phyloP scores from a whole-genome alignment of 1,139 yeast species.

The Geotrichum australiense region DNA sequence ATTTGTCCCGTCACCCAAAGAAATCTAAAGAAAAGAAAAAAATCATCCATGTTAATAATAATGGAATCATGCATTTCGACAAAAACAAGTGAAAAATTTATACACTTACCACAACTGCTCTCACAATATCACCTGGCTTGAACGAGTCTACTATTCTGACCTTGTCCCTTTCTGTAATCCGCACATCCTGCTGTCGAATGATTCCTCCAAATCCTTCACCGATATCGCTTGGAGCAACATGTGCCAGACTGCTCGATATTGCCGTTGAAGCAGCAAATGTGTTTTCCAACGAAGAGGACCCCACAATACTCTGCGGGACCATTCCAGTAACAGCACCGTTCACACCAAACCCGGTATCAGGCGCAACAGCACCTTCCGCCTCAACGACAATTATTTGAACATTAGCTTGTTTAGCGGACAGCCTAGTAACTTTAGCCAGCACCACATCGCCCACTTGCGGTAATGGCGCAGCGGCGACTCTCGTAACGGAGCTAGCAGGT shows the following conservation, averaged over 20 bases:
- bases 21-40: slow-evolving; percentile 42
- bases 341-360: slow-evolving; percentile 63
- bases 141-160: slow-evolving; percentile 73
- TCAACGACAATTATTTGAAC: slow-evolving; percentile 82
- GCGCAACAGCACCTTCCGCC: slow-evolving; percentile 48
- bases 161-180: slow-evolving; percentile 86
- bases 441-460: slow-evolving; percentile 87
- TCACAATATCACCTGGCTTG: slow-evolving; percentile 86
- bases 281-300: too few relatives aligned
- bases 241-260: slow-evolving; percentile 35
- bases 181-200: slow-evolving; percentile 78
- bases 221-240: slow-evolving; percentile 51
- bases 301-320: slow-evolving; percentile 18
- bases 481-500: slow-evolving; percentile 23
- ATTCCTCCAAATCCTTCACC: slow-evolving; percentile 92
- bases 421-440: slow-evolving; percentile 63
- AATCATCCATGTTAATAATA: background rate
- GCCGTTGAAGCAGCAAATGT: slow-evolving; percentile 39
- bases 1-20: slow-evolving; percentile 89
- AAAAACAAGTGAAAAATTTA: background rate
- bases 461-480: slow-evolving; percentile 38
- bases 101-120: slow-evolving; percentile 45
- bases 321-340: slow-evolving; percentile 43
- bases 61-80: background rate
- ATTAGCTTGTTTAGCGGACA: slow-evolving; percentile 63